Evolutionary conservation across 345 rosid species (phyloP), one percentile per base, ranked within the genome.

Genomic region (Populus simonii): DNA sequence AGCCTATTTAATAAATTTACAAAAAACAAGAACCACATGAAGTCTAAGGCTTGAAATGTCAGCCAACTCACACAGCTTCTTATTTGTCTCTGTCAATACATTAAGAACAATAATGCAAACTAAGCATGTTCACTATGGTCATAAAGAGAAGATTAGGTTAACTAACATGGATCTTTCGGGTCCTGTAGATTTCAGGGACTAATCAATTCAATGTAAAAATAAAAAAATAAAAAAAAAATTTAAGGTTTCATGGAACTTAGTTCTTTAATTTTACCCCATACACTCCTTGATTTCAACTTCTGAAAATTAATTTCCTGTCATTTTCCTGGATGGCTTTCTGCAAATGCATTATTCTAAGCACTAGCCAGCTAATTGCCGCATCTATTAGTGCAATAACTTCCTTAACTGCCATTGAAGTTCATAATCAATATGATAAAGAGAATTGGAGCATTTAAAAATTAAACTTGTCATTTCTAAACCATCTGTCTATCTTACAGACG

Each of bases 1-100:
- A 84, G 78, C 78, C 69, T 80, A 72, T 80, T 68, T n/a, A 22
- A 57, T 3, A n/a, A 23, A 53, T 63, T 36, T 22, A 49, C 41
- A 63, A 68, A 27, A 45, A 38, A 15, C 45, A 75, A 15, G 45
- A 67, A 51, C 61, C 49, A 27, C 62, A 45, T 39, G 23, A 72
- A 62, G 45, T 72, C 41, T 70, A 78, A 49, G 68, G 43, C 62
- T 62, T 66, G 4, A 72, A 70, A 57, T 73, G 47, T 74, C 63
- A 38, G 8, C 39, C 27, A 57, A 8, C 4, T 57, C 57, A 51
- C 6, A 33, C 61, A 43, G 41, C 73, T 49, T 79, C 70, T 68
- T 72, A 33, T 69, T 65, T 22, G 61, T 69, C 57, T 74, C 76
- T 31, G 73, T 68, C 43, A 47, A 31, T 36, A 27, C 63, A 43